Evolutionary conservation across 2,329 filamentous ascomycete species (phyloP).

Genomic region (Knoxdaviesia proteae): DNA sequence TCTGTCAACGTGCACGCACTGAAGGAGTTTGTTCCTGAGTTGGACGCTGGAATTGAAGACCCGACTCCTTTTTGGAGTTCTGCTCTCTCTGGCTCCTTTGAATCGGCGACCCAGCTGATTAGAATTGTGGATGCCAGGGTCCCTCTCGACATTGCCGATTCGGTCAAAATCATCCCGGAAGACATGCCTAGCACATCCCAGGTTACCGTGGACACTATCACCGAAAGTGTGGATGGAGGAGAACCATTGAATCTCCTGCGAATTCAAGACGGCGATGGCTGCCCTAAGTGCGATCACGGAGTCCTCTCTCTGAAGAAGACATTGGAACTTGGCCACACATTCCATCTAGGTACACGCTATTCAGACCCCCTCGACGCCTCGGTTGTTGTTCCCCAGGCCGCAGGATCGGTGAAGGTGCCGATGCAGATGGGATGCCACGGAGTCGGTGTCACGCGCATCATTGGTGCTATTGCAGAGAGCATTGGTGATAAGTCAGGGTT

Average conservation of each 20-base stretch:
- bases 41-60: conserved; percentile 52
- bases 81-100: conserved; percentile 9
- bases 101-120: conserved; percentile 7
- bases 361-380: conserved; percentile 50
- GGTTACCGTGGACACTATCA: neutral
- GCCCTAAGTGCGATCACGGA: conserved; percentile 46
- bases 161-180: too few species aligned
- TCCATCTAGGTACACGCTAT: conserved; percentile 81
- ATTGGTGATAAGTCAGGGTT: conserved; percentile 52
- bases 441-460: conserved; percentile 77
- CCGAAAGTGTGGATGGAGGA: neutral
- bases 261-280: conserved; percentile 46
- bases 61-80: conserved; percentile 29
- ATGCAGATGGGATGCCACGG: conserved; percentile 95
- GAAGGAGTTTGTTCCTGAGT: conserved; percentile 40
- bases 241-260: conserved; percentile 39
- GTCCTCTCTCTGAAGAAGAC: conserved; percentile 46
- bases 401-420: conserved; percentile 16
- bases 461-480: conserved; percentile 66
- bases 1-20: conserved; percentile 33
- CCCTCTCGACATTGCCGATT: neutral
- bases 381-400: conserved; percentile 15
- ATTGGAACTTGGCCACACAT: conserved; percentile 87
- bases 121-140: conserved; percentile 16
- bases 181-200: too few species aligned